Conservation (phyloP, 768 basidiomycete genomes). For the Dentipellis fragilis region DNA sequence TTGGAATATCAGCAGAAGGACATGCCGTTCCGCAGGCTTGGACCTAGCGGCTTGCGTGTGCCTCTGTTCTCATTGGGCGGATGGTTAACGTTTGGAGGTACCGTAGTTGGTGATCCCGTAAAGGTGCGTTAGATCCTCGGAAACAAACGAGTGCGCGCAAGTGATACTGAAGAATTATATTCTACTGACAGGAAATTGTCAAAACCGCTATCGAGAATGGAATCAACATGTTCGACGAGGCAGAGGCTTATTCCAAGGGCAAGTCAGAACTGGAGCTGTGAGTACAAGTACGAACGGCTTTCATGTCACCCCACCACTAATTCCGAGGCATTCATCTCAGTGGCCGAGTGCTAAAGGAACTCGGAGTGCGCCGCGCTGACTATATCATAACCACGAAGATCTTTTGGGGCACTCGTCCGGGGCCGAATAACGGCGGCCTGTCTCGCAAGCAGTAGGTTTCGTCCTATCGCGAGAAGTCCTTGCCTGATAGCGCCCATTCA, state of each 20-base stretch:
- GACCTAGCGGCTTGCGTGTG: slow-evolving; percentile 37
- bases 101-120: slow-evolving; percentile 41
- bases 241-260: slow-evolving; percentile 36
- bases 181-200: slow-evolving; percentile 34
- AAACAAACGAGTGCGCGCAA: background rate
- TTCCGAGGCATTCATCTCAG: slow-evolving; percentile 11
- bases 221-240: slow-evolving; percentile 41
- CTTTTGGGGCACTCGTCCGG: slow-evolving; percentile 43
- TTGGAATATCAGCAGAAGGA: slow-evolving; percentile 29
- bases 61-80: slow-evolving; percentile 43
- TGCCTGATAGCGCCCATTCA: slow-evolving; percentile 5
- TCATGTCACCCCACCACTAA: background rate
- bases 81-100: slow-evolving; percentile 40
- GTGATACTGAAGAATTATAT: background rate
- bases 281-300: background rate
- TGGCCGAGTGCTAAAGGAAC: slow-evolving; percentile 46
- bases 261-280: slow-evolving; percentile 45
- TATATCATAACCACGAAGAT: slow-evolving; percentile 47
- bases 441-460: slow-evolving; percentile 23
- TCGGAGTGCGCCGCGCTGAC: slow-evolving; percentile 38
- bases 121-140: slow-evolving; percentile 22
- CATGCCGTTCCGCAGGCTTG: slow-evolving; percentile 33
- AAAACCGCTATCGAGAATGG: slow-evolving; percentile 42
- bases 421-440: slow-evolving; percentile 30
- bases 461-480: background rate